Evolutionary conservation across 768 basidiomycete genomes (phyloP), one percentile per base, ranked within the genome.

Genomic region (Infundibulicybe gibba): DNA sequence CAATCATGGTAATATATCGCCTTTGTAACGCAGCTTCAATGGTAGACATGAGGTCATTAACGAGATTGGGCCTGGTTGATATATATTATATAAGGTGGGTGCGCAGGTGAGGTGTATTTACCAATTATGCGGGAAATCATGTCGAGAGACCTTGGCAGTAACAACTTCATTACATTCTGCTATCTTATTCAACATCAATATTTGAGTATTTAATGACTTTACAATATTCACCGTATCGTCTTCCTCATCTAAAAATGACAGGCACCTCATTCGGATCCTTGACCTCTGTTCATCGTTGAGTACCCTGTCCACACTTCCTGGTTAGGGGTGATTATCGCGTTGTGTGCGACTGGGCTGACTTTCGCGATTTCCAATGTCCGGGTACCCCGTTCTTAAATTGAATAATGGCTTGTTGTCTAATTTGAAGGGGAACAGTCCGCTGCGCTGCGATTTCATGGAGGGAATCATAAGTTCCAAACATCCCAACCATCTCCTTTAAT

Each of bases 371-470:
- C 93, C 93, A 95, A 57, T 89, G 84, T 41, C 67, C 67, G 3
- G 83, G 62, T 2, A 83, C 84, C 1, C 76, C 74, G 55, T 94
- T 94, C 68, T 94, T 94, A 70, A 94, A 87, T 58, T 92, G 90
- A 46, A 94, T 87, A 52, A 91, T 89, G 19, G 87, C 82, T 61
- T 89, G 87, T 54, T 87, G 79, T 35, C 92, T 81, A 42, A 93
- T 76, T 13, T 68, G 68, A 32, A 86, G 62, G 12, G 87, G 83
- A n/a, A 84, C 62, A 2, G 72, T 63, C 51, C 65, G 68, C 54
- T 81, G 75, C 21, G 80, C 71, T 17, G 88, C 87, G 61, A 92
- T 89, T 53, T 83, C 77, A 54, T 87, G 80, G 41, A 93, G 70
- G 15, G 77, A 75, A 57, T 87, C 80, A 55, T 78, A 87, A 1